Evolutionary conservation across 768 basidiomycete genomes (phyloP), one percentile per base, ranked within the genome.

Genomic region (Suillus occidentalis): DNA sequence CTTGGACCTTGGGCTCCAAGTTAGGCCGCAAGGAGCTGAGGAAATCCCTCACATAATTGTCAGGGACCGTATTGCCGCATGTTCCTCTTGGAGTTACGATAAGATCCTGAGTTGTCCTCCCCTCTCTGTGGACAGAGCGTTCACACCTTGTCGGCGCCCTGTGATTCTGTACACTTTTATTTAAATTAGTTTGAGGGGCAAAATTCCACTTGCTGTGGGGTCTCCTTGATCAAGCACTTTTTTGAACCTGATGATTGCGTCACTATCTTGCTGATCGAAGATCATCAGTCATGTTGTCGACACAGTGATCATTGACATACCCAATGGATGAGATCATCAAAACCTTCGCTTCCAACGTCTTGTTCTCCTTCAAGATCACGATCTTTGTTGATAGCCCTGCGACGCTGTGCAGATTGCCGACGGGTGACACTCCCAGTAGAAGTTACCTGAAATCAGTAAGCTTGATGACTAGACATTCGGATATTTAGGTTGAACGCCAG

Each of bases 1-100:
- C 68, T 58, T 67, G 63, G 7, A 69, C 36, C 43, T 63, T 68
- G 18, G 61, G 64, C 64, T 69, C 68, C 10, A 77, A 71, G 53
- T 31, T 68, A 10, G 75, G 72, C 31, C 28, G 42, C 58, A 71
- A 52, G 37, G 74, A 70, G 52, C 47, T 1, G 47, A 77, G 40
- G 60, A 74, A 72, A 20, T 67, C 57, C 34, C 10, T 64, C n/a
- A 72, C 36, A 34, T 25, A 12, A 14, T n/a, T 40, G 28, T n/a
- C 58, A n/a, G 53, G 40, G 25, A 3, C 25, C 18, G 40, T 16
- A 22, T 57, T 22, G 1, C 36, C n/a, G 40, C 18, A 40, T 6
- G 18, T 40, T 28, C 40, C 40, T 10, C 28, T 12, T 55, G 53
- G 34, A 10, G 18, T 12, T 10, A 13, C 53, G 52, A 6, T 53